Evolutionary conservation across 192 early-diverging fungal genomes (phyloP).

Genomic region (Spizellomyces sp.): DNA sequence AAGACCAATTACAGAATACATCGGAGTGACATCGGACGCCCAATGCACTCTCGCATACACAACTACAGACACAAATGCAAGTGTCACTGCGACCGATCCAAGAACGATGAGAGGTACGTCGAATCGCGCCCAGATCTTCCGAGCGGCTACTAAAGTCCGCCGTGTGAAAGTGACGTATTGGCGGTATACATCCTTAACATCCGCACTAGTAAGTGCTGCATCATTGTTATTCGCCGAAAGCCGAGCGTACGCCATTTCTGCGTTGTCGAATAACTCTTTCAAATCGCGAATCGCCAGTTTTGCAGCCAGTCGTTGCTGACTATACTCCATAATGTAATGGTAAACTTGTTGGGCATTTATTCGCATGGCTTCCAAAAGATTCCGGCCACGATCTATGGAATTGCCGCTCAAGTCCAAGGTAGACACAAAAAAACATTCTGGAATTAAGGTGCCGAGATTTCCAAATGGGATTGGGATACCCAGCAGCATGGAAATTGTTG

Average conservation of each 20-base stretch:
- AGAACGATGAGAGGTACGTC: conserved; percentile 75
- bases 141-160: conserved; percentile 66
- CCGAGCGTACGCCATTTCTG: conserved; percentile 25
- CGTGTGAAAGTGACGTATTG: conserved; percentile 60
- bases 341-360: conserved; percentile 72
- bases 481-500: conserved; percentile 78
- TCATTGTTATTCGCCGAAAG: not conserved
- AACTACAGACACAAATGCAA: conserved; percentile 28
- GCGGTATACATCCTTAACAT: conserved; percentile 29
- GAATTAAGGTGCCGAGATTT: conserved; percentile 85
- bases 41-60: conserved; percentile 18
- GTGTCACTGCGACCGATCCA: conserved; percentile 64
- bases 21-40: not conserved
- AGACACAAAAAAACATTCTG: conserved; percentile 72
- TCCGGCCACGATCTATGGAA: conserved; percentile 4
- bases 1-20: conserved; percentile 6
- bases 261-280: conserved; percentile 36
- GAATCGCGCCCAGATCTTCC: conserved; percentile 92
- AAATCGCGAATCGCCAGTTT: conserved; percentile 55
- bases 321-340: conserved; percentile 65
- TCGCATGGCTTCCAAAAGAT: conserved; percentile 56
- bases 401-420: not conserved
- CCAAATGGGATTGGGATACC: conserved; percentile 91
- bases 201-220: not conserved
- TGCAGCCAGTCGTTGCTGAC: conserved; percentile 47